Evolutionary conservation across 116 monocot genomes (phyloP), one percentile per base, ranked within the genome.

Genomic region (Papilionanthe hybrid): DNA sequence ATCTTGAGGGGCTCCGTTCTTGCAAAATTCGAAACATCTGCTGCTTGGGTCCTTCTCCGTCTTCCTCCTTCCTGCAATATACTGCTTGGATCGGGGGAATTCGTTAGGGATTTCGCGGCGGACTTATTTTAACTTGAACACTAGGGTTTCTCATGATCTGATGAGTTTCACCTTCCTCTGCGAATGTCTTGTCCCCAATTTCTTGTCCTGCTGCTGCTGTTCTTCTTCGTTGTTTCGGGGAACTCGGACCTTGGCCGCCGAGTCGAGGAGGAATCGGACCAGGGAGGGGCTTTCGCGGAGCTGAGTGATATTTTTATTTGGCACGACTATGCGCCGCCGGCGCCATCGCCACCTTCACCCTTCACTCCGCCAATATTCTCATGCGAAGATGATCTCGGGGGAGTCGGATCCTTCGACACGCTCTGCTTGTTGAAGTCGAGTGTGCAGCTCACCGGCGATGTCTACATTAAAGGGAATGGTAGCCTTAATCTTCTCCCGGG

Each of bases 281-380:
- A 28, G 12, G 53, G 37, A 0, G 85, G 72, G 22, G 41, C 68
- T 19, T 88, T 84, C 79, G 87, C 88, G 86, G 83, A 92, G 80
- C 53, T 98, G 78, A 89, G 45, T 67, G 63, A 67, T 28, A 77
- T 76, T 30, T 56, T 57, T 17, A 77, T 83, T 60, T 85, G 88
- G 82, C 85, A 86, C 83, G 95, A 99, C 74, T 93, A 95, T 86
- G 93, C 91, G 1, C 99, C 95, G 20, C 76, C 95, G 3, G 84
- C 95, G 18, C 83, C 88, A 42, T 83, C 99, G 19, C 88, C 93
- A 4, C 87, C 95, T 37, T 18, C 79, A 44, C 87, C 88, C 3
- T 92, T 93, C 45, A 69, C 74, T 20, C 88, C 89, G 10, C 91
- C 95, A n/a, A 69, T 87, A 10, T 72, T 78, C 30, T 90, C 93